Base-by-base conservation (phyloP, 2,329 filamentous ascomycete species). In the Verticillium klebahnii region DNA sequence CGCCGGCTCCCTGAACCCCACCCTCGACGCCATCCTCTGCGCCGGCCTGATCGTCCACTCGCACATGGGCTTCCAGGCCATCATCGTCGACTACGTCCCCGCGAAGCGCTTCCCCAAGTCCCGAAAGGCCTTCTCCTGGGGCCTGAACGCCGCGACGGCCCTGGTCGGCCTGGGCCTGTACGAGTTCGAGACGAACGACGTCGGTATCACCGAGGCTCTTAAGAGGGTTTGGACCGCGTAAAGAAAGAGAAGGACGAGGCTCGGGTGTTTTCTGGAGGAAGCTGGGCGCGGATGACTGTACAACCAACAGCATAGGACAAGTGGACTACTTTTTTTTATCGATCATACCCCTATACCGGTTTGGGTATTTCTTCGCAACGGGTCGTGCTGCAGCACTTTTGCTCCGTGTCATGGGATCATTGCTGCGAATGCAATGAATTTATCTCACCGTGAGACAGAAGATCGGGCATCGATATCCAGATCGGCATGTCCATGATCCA, bases 121-220 rank as follows among this genome's bases (percentile, higher is more conserved):
- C 64, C 86, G 86, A 74, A 88, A 85, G 72, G 60, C 81, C n/a
- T 82, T 88, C 74, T 86, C 85, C 76, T 98, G 93, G 93, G 80
- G 83, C 40, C 85, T 98, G 66, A 93, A 93, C 72, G 78, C 83
- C 56, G 88, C 86, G 63, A 97, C 96, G 12, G 82, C 94, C 62
- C 80, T 92, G 59, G 91, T 93, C 65, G 93, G 91, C 58, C 84
- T 97, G 67, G 93, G 93, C 62, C 84, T 98, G 72, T 99, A 99
- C 80, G 94, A 98, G 78, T 98, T 98, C 71, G 95, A 99, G 88
- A 99, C 95, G 36, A 98, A 97, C 73, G 95, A 99, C 69, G 92
- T 99, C 59, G 95, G 95, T 67, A 77, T 99, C 63, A 97, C 93
- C 9, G 94, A 96, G 83, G 89, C 89, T 36, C 83, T 97, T 68